Evolutionary conservation across 306 rosid genomes (phyloP).

Genomic region (Pyrus betulifolia): DNA sequence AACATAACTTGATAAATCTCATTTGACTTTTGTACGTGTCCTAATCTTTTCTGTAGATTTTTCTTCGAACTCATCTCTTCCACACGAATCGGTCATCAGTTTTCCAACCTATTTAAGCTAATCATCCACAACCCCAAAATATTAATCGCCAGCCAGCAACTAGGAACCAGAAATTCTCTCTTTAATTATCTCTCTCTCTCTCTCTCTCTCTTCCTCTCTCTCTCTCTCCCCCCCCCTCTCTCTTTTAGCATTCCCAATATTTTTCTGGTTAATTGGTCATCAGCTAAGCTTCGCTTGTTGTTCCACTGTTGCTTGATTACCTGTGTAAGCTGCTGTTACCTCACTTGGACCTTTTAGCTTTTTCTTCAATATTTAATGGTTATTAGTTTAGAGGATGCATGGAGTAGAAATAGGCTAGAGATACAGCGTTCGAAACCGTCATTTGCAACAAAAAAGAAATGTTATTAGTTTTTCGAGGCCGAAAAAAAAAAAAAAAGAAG

Average conservation of each 20-base stretch:
- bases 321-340: slow-evolving; percentile 7
- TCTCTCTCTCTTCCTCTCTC: neutral
- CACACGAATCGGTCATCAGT: neutral
- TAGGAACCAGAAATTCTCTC: neutral
- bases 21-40: slow-evolving; percentile 15
- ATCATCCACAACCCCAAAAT: neutral
- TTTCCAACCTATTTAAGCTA: slow-evolving; percentile 3
- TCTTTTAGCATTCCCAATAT: neutral
- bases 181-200: neutral
- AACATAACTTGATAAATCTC: slow-evolving; percentile 16
- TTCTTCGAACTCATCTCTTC: slow-evolving; percentile 23
- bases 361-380: neutral
- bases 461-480: too few relatives aligned
- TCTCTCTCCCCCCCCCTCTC: neutral
- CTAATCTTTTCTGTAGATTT: neutral
- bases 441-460: too few relatives aligned
- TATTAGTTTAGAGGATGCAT: too few relatives aligned
- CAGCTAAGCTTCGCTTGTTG: slow-evolving; percentile 1
- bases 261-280: too few relatives aligned
- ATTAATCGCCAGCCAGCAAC: neutral
- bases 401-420: too few relatives aligned
- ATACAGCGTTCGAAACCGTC: too few relatives aligned
- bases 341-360: neutral
- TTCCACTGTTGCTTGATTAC: neutral
- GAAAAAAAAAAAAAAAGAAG: too few relatives aligned